phyloP scores from a whole-genome alignment of 768 basidiomycete species.

The Lanmaoa pseudosensibilis region DNA sequence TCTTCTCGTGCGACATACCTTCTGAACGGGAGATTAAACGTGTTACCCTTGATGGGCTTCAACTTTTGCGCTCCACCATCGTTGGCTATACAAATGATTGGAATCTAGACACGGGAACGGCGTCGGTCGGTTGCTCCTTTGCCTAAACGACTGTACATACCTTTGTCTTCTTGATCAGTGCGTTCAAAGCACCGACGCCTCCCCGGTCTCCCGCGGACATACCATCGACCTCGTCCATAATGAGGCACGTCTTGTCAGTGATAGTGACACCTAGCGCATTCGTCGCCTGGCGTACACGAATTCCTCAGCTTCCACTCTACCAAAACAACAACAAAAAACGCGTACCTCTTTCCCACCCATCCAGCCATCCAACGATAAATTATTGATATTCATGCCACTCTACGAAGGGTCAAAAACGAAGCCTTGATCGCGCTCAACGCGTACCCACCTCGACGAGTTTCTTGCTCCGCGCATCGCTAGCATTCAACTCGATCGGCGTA shows the following conservation, averaged over 20 bases:
- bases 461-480: slow-evolving; percentile 93
- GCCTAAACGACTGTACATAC: slow-evolving; percentile 36
- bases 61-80: slow-evolving; percentile 86
- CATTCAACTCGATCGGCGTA: slow-evolving; percentile 93
- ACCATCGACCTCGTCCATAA: slow-evolving; percentile 99
- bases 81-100: slow-evolving; percentile 97
- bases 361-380: slow-evolving; percentile 86
- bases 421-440: neutral
- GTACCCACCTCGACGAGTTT: slow-evolving; percentile 83
- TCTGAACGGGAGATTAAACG: slow-evolving; percentile 74
- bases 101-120: slow-evolving; percentile 55
- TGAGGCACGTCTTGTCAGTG: slow-evolving; percentile 80
- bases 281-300: slow-evolving; percentile 40
- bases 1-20: slow-evolving; percentile 48
- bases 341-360: slow-evolving; percentile 59
- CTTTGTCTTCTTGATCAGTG: slow-evolving; percentile 90
- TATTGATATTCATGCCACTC: slow-evolving; percentile 89
- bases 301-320: neutral
- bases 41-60: slow-evolving; percentile 75
- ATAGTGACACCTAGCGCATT: slow-evolving; percentile 73
- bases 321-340: slow-evolving; percentile 26
- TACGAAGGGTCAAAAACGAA: slow-evolving; percentile 30
- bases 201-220: slow-evolving; percentile 98
- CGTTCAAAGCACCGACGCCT: slow-evolving; percentile 91
- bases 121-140: neutral